Evolutionary conservation across 2,329 filamentous ascomycete genomes (phyloP), one percentile per base, ranked within the genome.

Genomic region (Metarhizium rileyi): DNA sequence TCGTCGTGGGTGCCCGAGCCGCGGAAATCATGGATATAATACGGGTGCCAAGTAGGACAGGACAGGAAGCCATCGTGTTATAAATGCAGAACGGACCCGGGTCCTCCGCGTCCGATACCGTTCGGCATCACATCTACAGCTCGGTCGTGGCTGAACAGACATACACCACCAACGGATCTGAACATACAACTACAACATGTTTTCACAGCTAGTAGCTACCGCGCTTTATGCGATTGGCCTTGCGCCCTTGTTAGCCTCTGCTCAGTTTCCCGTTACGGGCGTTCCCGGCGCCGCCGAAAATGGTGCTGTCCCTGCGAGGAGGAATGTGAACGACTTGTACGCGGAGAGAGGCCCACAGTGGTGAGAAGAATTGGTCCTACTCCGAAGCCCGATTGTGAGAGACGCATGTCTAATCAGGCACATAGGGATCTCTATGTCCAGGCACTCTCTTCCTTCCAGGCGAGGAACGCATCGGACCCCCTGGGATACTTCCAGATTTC

Each of bases 401-500:
- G 22, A 42, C 20, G 16, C 18, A n/a, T n/a, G 5, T 25, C 38
- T 42, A 42, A 42, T 14, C 16, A 4, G 12, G 10, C 12, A 22
- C 26, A 16, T 22, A 70, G 74, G 74, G 72, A 78, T 44, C 65
- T 79, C 5, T 75, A 74, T 55, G 65, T 79, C 23, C 69, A 68
- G 38, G 70, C 72, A 12, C 57, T 78, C 18, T 59, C 61, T 33
- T 62, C 66, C 22, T 65, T 78, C 53, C 70, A 77, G 49, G 63
- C 63, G 3, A 60, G 59, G 26, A 57, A 69, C 50, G 62, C 71
- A 47, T 58, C 61, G 5, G 67, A 78, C 35, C 64, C 66, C 44
- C 54, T 66, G 49, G 79, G 76, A 1, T 78, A 71, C 58, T 79
- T 76, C 55, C 69, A 75, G 49, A 61, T 80, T 50, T 61, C 65